Conservation (phyloP, 805 yeast species). For the Candida khao-thaluensis region DNA sequence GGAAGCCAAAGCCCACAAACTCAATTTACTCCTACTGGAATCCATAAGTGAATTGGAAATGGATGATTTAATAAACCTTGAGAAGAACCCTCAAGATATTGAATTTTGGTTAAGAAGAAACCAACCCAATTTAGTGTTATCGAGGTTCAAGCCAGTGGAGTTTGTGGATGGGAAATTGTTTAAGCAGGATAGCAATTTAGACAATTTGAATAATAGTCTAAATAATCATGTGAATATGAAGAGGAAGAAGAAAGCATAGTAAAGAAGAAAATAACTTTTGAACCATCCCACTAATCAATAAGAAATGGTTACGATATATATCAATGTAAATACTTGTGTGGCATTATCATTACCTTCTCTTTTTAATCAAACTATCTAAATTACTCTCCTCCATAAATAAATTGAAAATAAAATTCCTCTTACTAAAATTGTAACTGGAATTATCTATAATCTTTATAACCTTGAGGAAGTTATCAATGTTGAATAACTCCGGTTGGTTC, state of each 20-base stretch:
- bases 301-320: too few relatives aligned
- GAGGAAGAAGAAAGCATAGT: conserved; percentile 7
- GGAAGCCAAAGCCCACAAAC: conserved; percentile 10
- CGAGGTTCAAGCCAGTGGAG: conserved; percentile 34
- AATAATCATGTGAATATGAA: conserved; percentile 12
- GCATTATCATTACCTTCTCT: conserved; percentile 6
- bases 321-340: too few relatives aligned
- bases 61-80: conserved; percentile 36
- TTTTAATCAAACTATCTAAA: conserved; percentile 14
- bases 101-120: conserved; percentile 41
- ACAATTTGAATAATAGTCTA: conserved; percentile 14
- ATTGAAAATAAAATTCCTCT: conserved; percentile 64
- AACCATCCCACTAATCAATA: too few relatives aligned
- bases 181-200: conserved; percentile 17
- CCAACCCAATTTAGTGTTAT: conserved; percentile 31
- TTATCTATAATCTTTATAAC: conserved; percentile 51
- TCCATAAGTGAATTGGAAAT: conserved; percentile 34
- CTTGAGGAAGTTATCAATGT: conserved; percentile 52
- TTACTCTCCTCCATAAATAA: conserved; percentile 49
- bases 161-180: conserved; percentile 22
- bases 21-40: conserved; percentile 34
- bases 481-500: conserved; percentile 52
- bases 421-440: conserved; percentile 61
- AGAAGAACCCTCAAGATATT: conserved; percentile 39
- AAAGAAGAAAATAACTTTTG: not conserved